phyloP scores from a whole-genome alignment of 805 yeast species.

The Myxozyma vanderwaltii region DNA sequence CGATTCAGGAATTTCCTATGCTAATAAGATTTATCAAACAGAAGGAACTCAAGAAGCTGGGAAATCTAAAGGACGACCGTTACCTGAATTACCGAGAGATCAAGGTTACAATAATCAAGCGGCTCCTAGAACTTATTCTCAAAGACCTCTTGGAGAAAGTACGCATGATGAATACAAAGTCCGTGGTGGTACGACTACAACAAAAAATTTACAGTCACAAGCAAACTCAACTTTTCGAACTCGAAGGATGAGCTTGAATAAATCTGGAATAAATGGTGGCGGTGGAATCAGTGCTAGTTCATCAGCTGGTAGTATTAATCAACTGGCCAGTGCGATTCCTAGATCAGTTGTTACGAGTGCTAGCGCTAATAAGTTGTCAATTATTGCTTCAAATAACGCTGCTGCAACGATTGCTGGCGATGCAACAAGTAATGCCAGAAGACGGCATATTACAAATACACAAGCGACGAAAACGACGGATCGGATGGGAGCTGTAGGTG shows the following conservation, averaged over 20 bases:
- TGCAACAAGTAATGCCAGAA: not conserved
- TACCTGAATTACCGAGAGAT: conserved; percentile 14
- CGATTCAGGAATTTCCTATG: not conserved
- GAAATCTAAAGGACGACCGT: conserved; percentile 18
- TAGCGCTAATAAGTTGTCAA: not conserved
- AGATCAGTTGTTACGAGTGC: conserved; percentile 1
- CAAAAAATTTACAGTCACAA: not conserved
- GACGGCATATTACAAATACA: not conserved
- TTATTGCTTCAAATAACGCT: not conserved
- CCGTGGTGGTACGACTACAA: not conserved
- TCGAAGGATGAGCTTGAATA: not conserved
- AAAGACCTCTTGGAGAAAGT: not conserved
- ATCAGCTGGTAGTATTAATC: not conserved
- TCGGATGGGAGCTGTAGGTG: not conserved
- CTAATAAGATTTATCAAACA: not conserved
- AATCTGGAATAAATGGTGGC: not conserved
- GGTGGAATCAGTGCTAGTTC: not conserved
- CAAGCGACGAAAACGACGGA: not conserved
- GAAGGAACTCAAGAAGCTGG: not conserved
- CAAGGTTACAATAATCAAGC: not conserved
- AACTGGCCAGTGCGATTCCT: not conserved
- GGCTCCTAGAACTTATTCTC: not conserved
- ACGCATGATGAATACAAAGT: not conserved
- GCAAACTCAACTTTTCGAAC: not conserved
- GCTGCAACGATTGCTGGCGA: not conserved